phyloP scores from a whole-genome alignment of 2,329 filamentous ascomycete genomes.

The Byssochlamys sp. region DNA sequence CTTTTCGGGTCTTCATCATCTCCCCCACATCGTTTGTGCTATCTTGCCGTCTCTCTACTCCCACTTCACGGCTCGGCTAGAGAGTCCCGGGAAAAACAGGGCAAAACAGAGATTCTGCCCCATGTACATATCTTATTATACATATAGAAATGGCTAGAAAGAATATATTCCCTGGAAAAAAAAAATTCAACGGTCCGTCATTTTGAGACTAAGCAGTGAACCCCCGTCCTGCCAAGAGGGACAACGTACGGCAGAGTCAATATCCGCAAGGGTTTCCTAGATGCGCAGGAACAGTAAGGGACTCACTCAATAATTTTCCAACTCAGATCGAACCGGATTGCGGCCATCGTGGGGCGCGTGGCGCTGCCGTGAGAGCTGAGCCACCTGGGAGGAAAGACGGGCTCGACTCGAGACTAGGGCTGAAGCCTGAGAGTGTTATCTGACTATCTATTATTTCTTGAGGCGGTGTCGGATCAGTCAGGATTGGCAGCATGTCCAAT shows the following conservation, averaged over 20 bases:
- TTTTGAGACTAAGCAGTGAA: neutral
- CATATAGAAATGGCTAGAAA: neutral
- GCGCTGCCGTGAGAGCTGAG: neutral
- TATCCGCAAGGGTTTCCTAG: neutral
- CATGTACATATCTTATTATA: neutral
- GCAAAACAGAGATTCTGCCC: neutral
- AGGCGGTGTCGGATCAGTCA: neutral
- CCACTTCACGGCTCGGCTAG: neutral
- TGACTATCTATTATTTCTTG: neutral
- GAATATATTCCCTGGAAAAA: neutral
- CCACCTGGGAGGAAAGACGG: neutral
- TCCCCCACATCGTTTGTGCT: neutral
- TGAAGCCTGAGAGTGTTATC: neutral
- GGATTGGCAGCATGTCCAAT: neutral
- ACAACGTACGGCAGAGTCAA: neutral
- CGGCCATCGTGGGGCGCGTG: neutral
- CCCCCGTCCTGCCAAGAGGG: neutral
- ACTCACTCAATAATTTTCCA: neutral
- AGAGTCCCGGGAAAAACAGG: neutral
- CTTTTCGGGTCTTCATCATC: neutral
- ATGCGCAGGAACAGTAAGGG: neutral
- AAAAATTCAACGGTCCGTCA: neutral
- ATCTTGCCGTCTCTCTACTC: neutral
- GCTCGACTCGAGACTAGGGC: neutral
- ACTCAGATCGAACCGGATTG: neutral